A percentile compares a stretch with the other conserved stretches of the same genome.
These are phyloP conservation scores for Scheffersomyces quercinus DNA, from an alignment of 1,139 yeast species.

Conservation along the genomic window DNA sequence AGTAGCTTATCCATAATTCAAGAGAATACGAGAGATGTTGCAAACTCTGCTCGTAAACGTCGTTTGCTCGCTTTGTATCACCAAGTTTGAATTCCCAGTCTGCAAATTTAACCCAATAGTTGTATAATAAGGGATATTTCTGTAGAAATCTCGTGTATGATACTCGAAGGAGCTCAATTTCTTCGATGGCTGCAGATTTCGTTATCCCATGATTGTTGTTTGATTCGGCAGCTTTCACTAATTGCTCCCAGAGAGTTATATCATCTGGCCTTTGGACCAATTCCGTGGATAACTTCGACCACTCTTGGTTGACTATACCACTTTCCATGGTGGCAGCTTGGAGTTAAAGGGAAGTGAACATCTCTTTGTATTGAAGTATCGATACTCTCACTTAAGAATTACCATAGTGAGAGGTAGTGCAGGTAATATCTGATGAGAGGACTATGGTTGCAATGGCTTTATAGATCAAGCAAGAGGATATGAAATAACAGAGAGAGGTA, in stretches of 20 bases:
- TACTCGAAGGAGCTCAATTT: conserved; percentile 43
- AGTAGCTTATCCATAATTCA: conserved; percentile 72
- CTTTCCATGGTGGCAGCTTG: too few relatives aligned
- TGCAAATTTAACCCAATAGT: conserved; percentile 82
- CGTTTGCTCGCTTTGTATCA: conserved; percentile 46
- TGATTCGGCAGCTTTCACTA: conserved; percentile 36
- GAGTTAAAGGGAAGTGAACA: too few relatives aligned
- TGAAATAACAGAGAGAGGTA: too few relatives aligned
- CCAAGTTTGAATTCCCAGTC: conserved; percentile 64
- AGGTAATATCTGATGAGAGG: too few relatives aligned
- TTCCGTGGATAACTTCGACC: conserved; percentile 26
- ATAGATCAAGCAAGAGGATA: too few relatives aligned
- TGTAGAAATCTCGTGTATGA: conserved; percentile 59
- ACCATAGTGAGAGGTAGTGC: too few relatives aligned
- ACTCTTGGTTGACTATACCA: conserved; percentile 11
- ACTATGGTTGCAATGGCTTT: too few relatives aligned
- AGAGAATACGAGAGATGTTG: conserved; percentile 54
- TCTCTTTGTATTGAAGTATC: too few relatives aligned
- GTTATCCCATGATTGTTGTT: conserved; percentile 37
- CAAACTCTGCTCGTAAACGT: conserved; percentile 58
- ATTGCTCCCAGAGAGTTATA: conserved; percentile 49
- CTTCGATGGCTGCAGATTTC: conserved; percentile 43
- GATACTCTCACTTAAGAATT: too few relatives aligned
- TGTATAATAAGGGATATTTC: conserved; percentile 69
- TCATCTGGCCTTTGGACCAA: conserved; percentile 46